These are phyloP conservation scores for Coniochaeta ligniaria DNA, from an alignment of 2,329 filamentous ascomycete genomes.

Conservation along the genomic window DNA sequence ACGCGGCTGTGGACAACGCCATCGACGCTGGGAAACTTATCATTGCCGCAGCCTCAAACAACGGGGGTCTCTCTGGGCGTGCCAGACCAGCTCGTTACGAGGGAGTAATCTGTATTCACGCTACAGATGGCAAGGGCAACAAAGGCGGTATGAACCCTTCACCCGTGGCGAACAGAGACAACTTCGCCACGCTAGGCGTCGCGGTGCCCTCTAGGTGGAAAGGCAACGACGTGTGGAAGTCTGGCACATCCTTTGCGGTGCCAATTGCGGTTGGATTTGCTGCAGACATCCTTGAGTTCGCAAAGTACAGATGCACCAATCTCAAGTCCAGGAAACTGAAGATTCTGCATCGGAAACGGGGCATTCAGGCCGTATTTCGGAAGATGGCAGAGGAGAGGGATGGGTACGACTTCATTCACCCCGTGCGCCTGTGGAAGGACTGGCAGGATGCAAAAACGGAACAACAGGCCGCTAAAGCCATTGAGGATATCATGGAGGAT, in stretches of 20 bases:
- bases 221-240: background rate
- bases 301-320: background rate
- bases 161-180: background rate
- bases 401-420: background rate
- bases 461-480: background rate
- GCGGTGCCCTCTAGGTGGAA: background rate
- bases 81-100: background rate
- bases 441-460: background rate
- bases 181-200: background rate
- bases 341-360: background rate
- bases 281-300: background rate
- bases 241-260: background rate
- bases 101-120: background rate
- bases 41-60: background rate
- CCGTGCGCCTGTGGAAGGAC: background rate
- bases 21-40: background rate
- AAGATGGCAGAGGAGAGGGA: background rate
- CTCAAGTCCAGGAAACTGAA: background rate
- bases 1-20: background rate
- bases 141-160: background rate
- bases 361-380: background rate
- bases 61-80: background rate
- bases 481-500: background rate
- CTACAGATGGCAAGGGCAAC: background rate
- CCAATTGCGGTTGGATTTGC: background rate